phyloP scores from a whole-genome alignment of 257 asterid species.

The Gentiana straminea region DNA sequence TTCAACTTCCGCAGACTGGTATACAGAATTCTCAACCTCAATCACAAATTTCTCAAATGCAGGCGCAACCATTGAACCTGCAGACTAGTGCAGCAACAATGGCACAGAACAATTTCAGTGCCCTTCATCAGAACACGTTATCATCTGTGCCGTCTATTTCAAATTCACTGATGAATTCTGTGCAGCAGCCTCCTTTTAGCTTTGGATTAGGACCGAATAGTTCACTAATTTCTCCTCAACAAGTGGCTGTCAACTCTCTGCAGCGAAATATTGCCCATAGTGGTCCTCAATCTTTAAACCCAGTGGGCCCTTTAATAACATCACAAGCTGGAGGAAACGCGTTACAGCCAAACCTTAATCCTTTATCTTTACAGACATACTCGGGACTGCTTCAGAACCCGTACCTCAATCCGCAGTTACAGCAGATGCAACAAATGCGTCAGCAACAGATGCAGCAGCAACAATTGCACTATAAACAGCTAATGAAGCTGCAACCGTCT shows the following conservation, averaged over 20 bases:
- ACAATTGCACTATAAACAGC: constrained; percentile 41
- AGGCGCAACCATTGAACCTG: too few relatives aligned
- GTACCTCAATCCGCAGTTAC: constrained; percentile 67
- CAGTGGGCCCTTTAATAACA: constrained; percentile 33
- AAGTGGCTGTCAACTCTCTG: too few relatives aligned
- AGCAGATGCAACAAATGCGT: constrained; percentile 60
- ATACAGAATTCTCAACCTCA: too few relatives aligned
- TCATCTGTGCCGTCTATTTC: constrained; percentile 24
- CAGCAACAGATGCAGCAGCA: constrained; percentile 58
- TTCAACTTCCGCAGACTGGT: too few relatives aligned
- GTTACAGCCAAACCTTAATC: constrained; percentile 48
- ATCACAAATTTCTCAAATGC: too few relatives aligned
- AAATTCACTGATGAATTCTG: constrained; percentile 59
- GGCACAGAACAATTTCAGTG: too few relatives aligned
- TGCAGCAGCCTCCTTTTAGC: constrained; percentile 50
- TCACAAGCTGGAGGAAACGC: constrained; percentile 51
- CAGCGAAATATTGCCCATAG: constrained; percentile 39
- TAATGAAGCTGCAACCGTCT: constrained; percentile 45
- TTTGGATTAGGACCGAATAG: constrained; percentile 65
- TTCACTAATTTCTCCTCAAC: constrained; percentile 37
- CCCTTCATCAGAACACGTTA: too few relatives aligned
- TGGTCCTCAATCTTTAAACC: constrained; percentile 60
- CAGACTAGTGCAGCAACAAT: too few relatives aligned
- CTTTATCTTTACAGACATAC: constrained; percentile 34
- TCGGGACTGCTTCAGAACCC: constrained; percentile 61